phyloP scores from a whole-genome alignment of 352 stramenopile genomes.

The Sclerospora graminicola region DNA sequence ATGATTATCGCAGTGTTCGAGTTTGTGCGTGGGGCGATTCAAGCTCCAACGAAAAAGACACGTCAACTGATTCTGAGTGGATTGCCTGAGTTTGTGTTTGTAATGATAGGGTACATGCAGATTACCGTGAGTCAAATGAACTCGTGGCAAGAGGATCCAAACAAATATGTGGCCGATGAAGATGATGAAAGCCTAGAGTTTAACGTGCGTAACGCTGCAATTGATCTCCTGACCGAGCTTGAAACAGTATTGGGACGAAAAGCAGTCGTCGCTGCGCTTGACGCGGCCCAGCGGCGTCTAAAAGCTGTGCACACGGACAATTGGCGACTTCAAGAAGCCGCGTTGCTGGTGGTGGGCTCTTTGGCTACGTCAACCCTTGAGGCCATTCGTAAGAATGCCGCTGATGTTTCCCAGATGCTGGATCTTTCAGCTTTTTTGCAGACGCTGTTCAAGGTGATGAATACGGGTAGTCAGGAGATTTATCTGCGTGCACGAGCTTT shows the following conservation, averaged over 20 bases:
- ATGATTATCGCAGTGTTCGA: constrained; percentile 66
- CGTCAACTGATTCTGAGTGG: constrained; percentile 39
- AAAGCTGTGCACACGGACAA: constrained; percentile 31
- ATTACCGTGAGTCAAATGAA: constrained; percentile 68
- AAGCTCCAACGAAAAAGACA: constrained; percentile 77
- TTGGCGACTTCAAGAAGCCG: constrained; percentile 69
- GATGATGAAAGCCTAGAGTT: constrained; percentile 76
- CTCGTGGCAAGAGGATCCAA: constrained; percentile 68
- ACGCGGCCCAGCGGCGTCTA: constrained; percentile 54
- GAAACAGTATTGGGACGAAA: constrained; percentile 56
- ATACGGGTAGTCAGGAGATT: constrained; percentile 45
- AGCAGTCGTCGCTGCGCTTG: constrained; percentile 39
- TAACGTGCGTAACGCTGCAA: constrained; percentile 64
- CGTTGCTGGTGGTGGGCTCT: constrained; percentile 57
- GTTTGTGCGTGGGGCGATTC: constrained; percentile 57
- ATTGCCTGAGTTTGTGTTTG: constrained; percentile 59
- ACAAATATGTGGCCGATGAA: constrained; percentile 80
- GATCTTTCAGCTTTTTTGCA: constrained; percentile 56
- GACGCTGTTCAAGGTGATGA: constrained; percentile 75
- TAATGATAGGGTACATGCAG: constrained; percentile 81
- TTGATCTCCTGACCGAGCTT: constrained; percentile 50
- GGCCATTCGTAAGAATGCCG: constrained; percentile 40
- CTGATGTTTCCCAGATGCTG: constrained; percentile 36
- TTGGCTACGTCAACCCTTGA: constrained; percentile 47
- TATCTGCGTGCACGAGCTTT: constrained; percentile 68